Conservation (phyloP, 805 yeast genomes). For the Ogataea zsoltii region DNA sequence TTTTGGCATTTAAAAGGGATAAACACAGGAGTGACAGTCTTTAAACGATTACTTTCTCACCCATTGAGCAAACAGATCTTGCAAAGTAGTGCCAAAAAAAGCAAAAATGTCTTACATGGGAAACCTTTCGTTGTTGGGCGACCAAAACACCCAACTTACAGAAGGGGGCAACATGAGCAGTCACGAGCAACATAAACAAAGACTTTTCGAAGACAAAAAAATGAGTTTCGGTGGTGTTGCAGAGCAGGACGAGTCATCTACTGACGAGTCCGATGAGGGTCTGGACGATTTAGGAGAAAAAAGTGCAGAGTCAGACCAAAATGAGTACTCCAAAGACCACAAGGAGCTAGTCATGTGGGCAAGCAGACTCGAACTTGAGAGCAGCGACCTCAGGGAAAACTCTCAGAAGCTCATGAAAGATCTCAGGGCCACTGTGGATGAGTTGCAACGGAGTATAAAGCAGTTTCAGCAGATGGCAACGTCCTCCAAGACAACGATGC, state of each 20-base stretch:
- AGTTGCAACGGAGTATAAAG: constrained; percentile 7
- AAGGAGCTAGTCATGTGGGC: constrained; percentile 48
- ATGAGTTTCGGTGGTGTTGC: constrained; percentile 3
- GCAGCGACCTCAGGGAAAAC: constrained; percentile 42
- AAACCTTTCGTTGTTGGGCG: constrained; percentile 7
- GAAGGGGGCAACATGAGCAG: background rate
- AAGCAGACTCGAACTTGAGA: constrained; percentile 49
- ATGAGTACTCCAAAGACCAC: constrained; percentile 19
- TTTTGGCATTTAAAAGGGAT: background rate
- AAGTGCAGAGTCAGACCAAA: background rate
- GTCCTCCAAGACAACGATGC: constrained; percentile 13
- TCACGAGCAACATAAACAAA: background rate
- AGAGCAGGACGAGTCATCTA: constrained; percentile 14
- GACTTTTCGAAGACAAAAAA: background rate
- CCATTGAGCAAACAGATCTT: too few relatives aligned
- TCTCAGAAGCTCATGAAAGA: constrained; percentile 20
- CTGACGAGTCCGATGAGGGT: constrained; percentile 15
- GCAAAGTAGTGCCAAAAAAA: too few relatives aligned
- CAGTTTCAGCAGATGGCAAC: constrained; percentile 10
- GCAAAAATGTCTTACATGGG: background rate
- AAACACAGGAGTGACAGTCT: too few relatives aligned
- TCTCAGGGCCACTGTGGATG: constrained; percentile 13
- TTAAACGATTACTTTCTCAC: too few relatives aligned
- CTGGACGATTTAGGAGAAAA: background rate
- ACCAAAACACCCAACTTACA: constrained; percentile 8